Base-by-base conservation (phyloP, 2,329 filamentous ascomycete genomes). In the Scedosporium boydii region DNA sequence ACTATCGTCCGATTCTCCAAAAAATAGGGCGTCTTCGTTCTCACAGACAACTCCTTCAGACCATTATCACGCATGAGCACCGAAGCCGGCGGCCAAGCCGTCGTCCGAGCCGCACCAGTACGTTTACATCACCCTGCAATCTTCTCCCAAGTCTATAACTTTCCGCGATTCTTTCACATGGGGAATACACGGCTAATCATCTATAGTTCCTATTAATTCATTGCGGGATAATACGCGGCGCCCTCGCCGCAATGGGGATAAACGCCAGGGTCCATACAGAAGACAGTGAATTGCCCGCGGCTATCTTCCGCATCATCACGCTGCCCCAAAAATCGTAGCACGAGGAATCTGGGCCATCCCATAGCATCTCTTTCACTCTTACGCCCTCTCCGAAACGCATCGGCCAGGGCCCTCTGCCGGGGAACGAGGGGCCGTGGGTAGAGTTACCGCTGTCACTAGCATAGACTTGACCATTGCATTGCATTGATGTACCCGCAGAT, bases 241-340 rank as follows among this genome's bases (percentile, higher is more conserved):
- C 91, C n/a, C 78, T 99, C 59, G 88, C 92, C n/a, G 92, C 89
- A 59, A 80, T 99, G 78, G 95, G 93, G 5, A 92, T 98, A 68
- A 88, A 87, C 69, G 93, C 93, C 9, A 96, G 88, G 1, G 93
- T 99, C 1, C 90, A 96, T 68, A 95, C 92, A 4, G 95, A 97
- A 76, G 90, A 89, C 62, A 88, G 81, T 62, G 93, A 96, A 72
- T 80, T 99, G 62, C 95, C 95, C 0, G 84, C 84, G 5, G 95
- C 93, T 42, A 91, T 93, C 0, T 99, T 99, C 74, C 95, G 99
- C 77, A 97, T 99, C 73, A 96, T 96, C 78, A 95, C 90, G 46
- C 78, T 88, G 60, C 82, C 86, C 27, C 75, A 82, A 38, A 91
- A 91, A 76, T 76, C 83, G 70, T 89, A 78, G 48, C 5, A 44